These are phyloP conservation scores for Martensiomyces pterosporus DNA, from an alignment of 192 early-diverging fungal genomes.

Conservation along the genomic window DNA sequence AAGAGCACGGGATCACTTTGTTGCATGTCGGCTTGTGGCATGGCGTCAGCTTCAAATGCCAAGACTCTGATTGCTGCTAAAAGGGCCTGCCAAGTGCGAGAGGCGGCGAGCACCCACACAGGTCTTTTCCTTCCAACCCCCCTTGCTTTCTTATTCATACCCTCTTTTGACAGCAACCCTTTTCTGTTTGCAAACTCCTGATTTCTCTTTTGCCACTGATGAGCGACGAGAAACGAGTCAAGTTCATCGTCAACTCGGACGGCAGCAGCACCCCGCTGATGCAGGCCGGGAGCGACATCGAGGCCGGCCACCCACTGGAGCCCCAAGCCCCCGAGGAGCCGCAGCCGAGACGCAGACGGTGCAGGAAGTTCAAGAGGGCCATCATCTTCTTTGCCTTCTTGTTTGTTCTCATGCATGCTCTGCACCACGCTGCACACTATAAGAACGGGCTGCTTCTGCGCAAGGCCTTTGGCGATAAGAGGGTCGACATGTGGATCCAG, in stretches of 20 bases:
- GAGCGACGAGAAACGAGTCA: conserved; percentile 39
- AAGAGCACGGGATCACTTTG: too few species aligned
- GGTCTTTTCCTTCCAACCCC: too few species aligned
- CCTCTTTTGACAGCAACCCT: too few species aligned
- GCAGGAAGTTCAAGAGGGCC: background rate
- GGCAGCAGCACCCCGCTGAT: conserved; percentile 13
- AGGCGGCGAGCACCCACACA: too few species aligned
- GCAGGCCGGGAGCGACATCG: conserved; percentile 25
- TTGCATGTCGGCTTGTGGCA: too few species aligned
- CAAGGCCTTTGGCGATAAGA: background rate
- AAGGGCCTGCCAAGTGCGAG: too few species aligned
- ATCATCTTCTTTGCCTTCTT: conserved; percentile 2
- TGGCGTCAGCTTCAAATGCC: too few species aligned
- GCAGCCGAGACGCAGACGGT: conserved; percentile 8
- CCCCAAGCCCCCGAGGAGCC: too few species aligned
- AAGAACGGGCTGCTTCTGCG: background rate
- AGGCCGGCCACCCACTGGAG: conserved; percentile 19
- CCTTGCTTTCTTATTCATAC: too few species aligned
- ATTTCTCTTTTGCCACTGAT: conserved; percentile 13
- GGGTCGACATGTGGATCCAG: background rate
- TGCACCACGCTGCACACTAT: background rate
- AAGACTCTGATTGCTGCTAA: too few species aligned
- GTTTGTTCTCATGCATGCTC: background rate
- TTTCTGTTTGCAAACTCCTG: too few species aligned
- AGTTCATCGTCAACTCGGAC: conserved; percentile 20